Evolutionary conservation across 768 basidiomycete species (phyloP).

Genomic region (Boletus rufocinnamomeus): DNA sequence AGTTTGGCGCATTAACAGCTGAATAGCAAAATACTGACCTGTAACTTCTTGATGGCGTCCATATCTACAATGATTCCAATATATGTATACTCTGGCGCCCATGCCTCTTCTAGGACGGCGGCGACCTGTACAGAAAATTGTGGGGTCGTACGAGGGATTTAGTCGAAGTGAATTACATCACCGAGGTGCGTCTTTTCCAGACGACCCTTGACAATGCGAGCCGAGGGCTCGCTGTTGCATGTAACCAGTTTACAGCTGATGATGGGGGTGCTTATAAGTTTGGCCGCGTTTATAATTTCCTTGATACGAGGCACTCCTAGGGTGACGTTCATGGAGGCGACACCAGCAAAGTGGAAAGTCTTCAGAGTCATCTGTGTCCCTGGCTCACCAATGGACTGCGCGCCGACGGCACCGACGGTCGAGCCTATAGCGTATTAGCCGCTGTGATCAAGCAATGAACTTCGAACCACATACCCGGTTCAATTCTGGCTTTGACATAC

Average conservation of each 20-base stretch:
- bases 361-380: conserved; percentile 99
- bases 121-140: conserved; percentile 62
- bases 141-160: background rate
- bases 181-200: conserved; percentile 93
- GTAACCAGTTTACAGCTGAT: conserved; percentile 95
- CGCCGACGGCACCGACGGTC: conserved; percentile 97
- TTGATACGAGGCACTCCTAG: conserved; percentile 99
- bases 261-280: conserved; percentile 94
- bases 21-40: conserved; percentile 47
- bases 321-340: conserved; percentile 99
- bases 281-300: conserved; percentile 99
- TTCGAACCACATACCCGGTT: conserved; percentile 63
- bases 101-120: conserved; percentile 91
- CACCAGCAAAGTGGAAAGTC: conserved; percentile 99
- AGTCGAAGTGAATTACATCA: conserved; percentile 58
- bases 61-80: conserved; percentile 91
- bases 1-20: background rate
- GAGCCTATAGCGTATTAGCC: conserved; percentile 57
- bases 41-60: conserved; percentile 84
- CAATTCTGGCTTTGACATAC: conserved; percentile 94
- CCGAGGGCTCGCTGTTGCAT: conserved; percentile 85
- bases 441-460: background rate
- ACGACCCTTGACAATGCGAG: conserved; percentile 95
- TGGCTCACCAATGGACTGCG: conserved; percentile 98
- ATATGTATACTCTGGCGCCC: conserved; percentile 91